Base-by-base conservation (phyloP, 352 stramenopile genomes). In the Phytophthora cryptogea region DNA sequence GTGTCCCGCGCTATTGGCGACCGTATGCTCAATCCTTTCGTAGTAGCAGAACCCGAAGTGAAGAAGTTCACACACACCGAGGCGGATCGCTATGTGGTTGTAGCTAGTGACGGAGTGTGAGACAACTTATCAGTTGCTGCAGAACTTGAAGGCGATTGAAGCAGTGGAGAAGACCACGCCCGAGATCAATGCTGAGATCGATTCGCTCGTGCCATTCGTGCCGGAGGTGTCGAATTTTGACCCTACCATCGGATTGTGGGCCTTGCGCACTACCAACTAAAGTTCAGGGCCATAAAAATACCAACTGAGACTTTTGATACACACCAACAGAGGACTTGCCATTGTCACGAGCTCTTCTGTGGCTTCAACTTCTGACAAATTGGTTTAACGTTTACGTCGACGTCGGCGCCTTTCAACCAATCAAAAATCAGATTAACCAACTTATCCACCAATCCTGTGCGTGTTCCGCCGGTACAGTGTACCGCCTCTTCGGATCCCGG, bases 1-100 rank as follows among this genome's bases (percentile, higher is more conserved):
- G 91, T 98, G 27, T 97, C 89, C 11, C 88, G 88, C 31, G 89
- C 92, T 28, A 97, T 98, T 53, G 94, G 94, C 13, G 94, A 98
- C 65, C 80, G 86, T 30, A 91, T 92, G 72, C 76, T 98, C 30
- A 97, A 97, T 68, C 89, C 86, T 0, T 97, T 94, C 32, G 90
- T 98, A n/a, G 88, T 92, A 3, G 85, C 89, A 7, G 87, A 97
- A 57, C 92, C 92, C 0, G 92, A 98, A 63, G 82, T 97, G 46
- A 89, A 81, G 40, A 68, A 89, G 56, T 70, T 83, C 31, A 83
- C 54, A 39, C 73, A 79, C 63, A 76, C 71, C 16, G 70, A 76
- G 14, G 70, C 86, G 32, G 90, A 97, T 75, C 75, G 67, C 43
- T 97, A 84, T 63, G 43, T 98, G 7, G 72, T 98, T 8, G 64